Percentiles rank a stretch among this genome's conserved stretches.
These are phyloP conservation scores for Sporothrix globosa DNA, from an alignment of 2,329 filamentous ascomycete species.

Conservation along the genomic window DNA sequence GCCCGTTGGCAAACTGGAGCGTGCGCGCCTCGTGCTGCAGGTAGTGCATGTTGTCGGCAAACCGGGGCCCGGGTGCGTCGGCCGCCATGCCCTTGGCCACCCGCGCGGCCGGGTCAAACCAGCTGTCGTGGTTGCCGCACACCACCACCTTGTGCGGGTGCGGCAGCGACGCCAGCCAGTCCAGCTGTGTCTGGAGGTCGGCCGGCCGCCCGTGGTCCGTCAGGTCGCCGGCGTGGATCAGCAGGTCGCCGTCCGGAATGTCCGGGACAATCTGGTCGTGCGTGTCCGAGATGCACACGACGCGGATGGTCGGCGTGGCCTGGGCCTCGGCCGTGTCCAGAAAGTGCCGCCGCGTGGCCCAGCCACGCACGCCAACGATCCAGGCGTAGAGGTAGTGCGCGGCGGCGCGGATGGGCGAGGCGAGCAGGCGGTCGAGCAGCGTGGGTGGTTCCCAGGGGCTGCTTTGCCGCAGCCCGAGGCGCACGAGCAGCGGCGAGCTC, in stretches of 20 bases:
- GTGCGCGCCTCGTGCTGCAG: conserved; percentile 70
- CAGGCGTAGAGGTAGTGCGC: conserved; percentile 65
- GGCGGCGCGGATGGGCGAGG: conserved; percentile 68
- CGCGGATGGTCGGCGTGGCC: conserved; percentile 55
- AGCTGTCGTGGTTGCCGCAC: conserved; percentile 87
- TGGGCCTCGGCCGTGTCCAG: conserved; percentile 37
- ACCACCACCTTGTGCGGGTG: conserved; percentile 82
- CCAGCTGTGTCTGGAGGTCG: conserved; percentile 79
- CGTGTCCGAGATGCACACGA: conserved; percentile 91
- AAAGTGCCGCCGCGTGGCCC: conserved; percentile 22
- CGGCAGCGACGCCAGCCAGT: conserved; percentile 77
- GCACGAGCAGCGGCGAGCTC: conserved; percentile 30
- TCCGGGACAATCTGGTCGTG: conserved; percentile 64
- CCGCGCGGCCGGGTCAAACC: conserved; percentile 71
- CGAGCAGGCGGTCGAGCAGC: conserved; percentile 64
- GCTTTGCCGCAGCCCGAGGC: conserved; percentile 35
- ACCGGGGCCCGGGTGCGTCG: conserved; percentile 56
- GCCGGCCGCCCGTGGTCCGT: conserved; percentile 70
- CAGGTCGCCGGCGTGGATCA: conserved; percentile 89
- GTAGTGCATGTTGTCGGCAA: conserved; percentile 69
- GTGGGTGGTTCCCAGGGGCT: conserved; percentile 45
- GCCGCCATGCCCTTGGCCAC: conserved; percentile 58
- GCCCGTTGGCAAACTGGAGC: conserved; percentile 61
- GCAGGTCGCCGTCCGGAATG: conserved; percentile 78
- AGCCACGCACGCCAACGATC: conserved; percentile 64